Evolutionary conservation across 768 basidiomycete species (phyloP).

Genomic region (Collybia sp.): DNA sequence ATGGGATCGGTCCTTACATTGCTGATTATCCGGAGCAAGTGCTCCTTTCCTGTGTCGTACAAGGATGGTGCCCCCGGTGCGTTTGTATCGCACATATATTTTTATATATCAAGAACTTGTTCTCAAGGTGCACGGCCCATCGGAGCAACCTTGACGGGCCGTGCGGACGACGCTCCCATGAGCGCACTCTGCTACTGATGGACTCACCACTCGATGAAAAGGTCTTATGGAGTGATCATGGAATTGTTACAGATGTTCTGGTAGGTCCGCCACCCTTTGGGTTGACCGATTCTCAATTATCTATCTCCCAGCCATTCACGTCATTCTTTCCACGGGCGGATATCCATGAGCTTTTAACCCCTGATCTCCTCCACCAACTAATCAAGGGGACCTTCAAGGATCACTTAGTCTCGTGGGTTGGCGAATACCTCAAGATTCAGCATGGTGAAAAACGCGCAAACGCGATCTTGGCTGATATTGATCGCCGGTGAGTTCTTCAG

Average conservation of each 20-base stretch:
- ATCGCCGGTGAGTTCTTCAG: too few species aligned
- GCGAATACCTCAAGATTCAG: too few species aligned
- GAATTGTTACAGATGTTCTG: neutral
- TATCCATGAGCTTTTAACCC: too few species aligned
- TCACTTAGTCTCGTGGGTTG: too few species aligned
- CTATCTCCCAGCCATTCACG: too few species aligned
- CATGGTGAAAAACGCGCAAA: too few species aligned
- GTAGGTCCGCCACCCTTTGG: too few species aligned
- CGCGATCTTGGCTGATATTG: too few species aligned
- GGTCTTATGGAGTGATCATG: neutral
- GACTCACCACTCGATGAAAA: neutral
- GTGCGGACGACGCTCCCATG: neutral
- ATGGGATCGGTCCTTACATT: conserved; percentile 5
- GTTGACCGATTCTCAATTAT: too few species aligned
- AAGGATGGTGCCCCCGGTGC: neutral
- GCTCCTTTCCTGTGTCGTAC: neutral
- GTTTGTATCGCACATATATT: neutral
- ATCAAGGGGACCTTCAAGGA: too few species aligned
- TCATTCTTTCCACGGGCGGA: too few species aligned
- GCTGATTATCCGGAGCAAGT: neutral
- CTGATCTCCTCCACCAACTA: too few species aligned
- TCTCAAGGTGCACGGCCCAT: neutral
- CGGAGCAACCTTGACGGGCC: neutral
- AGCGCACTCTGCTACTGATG: neutral
- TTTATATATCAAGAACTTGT: neutral